Base-by-base conservation (phyloP, 202 grass and related monocot species). In the Dendrocalamus latiflorus region DNA sequence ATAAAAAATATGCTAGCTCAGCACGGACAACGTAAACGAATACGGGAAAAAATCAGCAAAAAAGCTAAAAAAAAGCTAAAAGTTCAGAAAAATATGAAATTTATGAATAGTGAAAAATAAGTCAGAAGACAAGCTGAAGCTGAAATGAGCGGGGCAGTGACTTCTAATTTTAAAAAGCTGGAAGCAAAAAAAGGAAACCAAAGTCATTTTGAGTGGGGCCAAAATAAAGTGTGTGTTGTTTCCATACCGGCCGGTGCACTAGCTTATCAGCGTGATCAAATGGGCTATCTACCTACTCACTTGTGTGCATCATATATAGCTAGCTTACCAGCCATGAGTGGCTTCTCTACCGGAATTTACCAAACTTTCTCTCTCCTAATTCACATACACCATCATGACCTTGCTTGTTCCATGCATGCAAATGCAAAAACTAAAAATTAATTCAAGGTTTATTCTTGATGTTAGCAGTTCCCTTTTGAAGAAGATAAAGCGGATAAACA, bases 211-310 rank as follows among this genome's bases (percentile, higher is more conserved):
- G n/a, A n/a, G n/a, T n/a, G n/a, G n/a, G n/a, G n/a, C n/a, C 38
- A 70, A 56, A 57, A 71, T 67, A 18, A 82, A 61, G 30, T 44
- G 60, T 50, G 48, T 82, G 28, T 24, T 51, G 80, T 86, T 86
- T 67, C 54, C 65, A 41, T 84, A 82, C 65, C 65, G 38, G 17
- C 58, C 20, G 33, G 59, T 82, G 83, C 72, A 34, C 83, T 89
- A 72, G 88, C 78, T 73, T 72, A 77, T 78, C 49, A 72, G 30
- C 78, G 53, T 74, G 83, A 90, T 73, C 79, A n/a, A n/a, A n/a
- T 44, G 73, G 78, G 55, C 34, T 82, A 66, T 89, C 66, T 72
- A 86, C 78, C 71, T 5, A 55, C 72, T 86, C 66, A 59, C 42
- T 45, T 84, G 42, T 62, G 64, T 54, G 64, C 81, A 88, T 55